These are phyloP conservation scores for Fistulinella prunicolor DNA, from an alignment of 768 basidiomycete genomes.

Conservation along the genomic window DNA sequence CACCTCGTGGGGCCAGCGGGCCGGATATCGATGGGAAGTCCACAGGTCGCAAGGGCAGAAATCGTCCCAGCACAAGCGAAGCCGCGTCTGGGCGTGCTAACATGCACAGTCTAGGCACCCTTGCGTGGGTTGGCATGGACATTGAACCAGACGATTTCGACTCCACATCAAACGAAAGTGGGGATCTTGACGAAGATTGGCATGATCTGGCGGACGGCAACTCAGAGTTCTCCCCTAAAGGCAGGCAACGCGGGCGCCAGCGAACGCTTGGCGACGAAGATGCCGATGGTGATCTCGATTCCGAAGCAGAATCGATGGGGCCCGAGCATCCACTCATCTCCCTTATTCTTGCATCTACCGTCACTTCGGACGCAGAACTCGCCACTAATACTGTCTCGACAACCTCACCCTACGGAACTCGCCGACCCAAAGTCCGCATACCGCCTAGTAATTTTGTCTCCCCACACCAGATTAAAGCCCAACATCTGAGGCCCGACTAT, in stretches of 20 bases:
- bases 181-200: constrained; percentile 22
- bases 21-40: neutral
- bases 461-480: constrained; percentile 19
- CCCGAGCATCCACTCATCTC: constrained; percentile 13
- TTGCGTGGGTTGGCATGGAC: constrained; percentile 19
- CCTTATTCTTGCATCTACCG: constrained; percentile 1
- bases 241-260: neutral
- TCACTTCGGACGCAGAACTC: neutral
- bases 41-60: neutral
- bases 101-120: constrained; percentile 3
- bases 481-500: constrained; percentile 47
- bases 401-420: constrained; percentile 15
- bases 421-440: constrained; percentile 17
- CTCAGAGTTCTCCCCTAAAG: neutral
- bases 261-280: neutral
- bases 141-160: constrained; percentile 9
- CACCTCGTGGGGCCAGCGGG: neutral
- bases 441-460: constrained; percentile 13
- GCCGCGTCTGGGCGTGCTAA: neutral
- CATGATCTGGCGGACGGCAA: constrained; percentile 2
- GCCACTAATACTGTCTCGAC: neutral
- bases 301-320: constrained; percentile 10
- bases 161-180: constrained; percentile 13
- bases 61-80: neutral
- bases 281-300: constrained; percentile 5